A percentile compares a stretch with the other conserved stretches of the same genome.
phyloP scores from a whole-genome alignment of 306 rosid genomes.

The Vigna angularis region DNA sequence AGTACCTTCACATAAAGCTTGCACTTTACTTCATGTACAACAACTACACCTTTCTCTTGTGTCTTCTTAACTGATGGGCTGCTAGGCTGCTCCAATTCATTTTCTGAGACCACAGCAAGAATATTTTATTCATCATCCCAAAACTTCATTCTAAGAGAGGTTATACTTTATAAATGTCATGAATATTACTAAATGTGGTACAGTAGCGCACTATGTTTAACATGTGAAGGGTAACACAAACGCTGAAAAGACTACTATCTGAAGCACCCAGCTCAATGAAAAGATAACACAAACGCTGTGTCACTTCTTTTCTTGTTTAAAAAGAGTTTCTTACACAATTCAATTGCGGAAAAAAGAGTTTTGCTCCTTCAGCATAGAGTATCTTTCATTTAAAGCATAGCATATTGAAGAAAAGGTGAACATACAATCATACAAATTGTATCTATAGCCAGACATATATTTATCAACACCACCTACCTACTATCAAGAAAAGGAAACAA shows the following conservation, averaged over 20 bases:
- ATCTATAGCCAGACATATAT: conserved; percentile 2
- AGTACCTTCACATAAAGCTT: conserved; percentile 93
- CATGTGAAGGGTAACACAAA: too few relatives aligned
- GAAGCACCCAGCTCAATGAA: neutral
- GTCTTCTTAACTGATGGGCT: conserved; percentile 94
- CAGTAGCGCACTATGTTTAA: too few relatives aligned
- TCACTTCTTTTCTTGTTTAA: neutral
- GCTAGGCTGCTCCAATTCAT: conserved; percentile 83
- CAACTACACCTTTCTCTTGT: conserved; percentile 86
- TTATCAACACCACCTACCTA: conserved; percentile 8
- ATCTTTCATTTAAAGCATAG: conserved; percentile 26
- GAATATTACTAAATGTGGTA: conserved; percentile 4
- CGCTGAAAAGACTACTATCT: neutral
- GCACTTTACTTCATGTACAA: conserved; percentile 97
- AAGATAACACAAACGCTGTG: neutral
- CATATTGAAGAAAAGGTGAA: conserved; percentile 19
- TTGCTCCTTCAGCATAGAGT: conserved; percentile 6
- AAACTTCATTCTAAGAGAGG: conserved; percentile 21
- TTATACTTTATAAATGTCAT: conserved; percentile 32
- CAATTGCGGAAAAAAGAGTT: neutral
- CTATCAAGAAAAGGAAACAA: conserved; percentile 30
- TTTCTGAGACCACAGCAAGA: conserved; percentile 58
- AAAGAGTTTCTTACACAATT: conserved; percentile 1
- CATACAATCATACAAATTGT: conserved; percentile 16
- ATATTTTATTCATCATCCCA: conserved; percentile 19